phyloP scores from a whole-genome alignment of 2,329 filamentous ascomycete genomes.

The Trichoderma sp. region DNA sequence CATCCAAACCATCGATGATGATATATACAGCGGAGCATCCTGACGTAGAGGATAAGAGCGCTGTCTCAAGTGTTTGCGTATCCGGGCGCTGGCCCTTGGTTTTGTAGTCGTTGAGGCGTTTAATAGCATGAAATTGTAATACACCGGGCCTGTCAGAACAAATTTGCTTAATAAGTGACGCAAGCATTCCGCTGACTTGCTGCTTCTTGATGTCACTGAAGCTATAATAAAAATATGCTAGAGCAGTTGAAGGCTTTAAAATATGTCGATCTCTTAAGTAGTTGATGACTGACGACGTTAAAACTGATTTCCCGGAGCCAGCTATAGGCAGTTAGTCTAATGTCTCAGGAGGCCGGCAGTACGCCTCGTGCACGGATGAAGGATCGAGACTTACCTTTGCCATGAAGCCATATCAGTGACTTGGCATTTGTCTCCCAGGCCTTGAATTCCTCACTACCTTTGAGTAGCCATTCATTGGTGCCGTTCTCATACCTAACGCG shows the following conservation, averaged over 20 bases:
- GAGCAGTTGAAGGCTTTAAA: background rate
- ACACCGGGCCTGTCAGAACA: background rate
- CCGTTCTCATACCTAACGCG: background rate
- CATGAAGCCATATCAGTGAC: background rate
- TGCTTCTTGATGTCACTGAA: background rate
- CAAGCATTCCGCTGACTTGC: background rate
- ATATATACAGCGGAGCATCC: background rate
- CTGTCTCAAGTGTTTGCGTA: background rate
- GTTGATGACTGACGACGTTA: background rate
- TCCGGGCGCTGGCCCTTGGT: background rate
- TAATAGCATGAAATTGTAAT: background rate
- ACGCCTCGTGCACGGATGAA: background rate
- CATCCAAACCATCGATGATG: background rate
- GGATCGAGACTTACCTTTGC: background rate
- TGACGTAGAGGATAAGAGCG: background rate
- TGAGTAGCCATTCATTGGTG: background rate
- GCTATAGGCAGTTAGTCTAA: background rate
- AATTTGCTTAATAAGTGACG: background rate
- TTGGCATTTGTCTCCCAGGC: background rate
- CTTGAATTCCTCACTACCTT: background rate
- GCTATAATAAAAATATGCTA: background rate
- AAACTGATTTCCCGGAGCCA: background rate
- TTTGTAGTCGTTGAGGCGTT: background rate
- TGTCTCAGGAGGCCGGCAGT: too few relatives aligned
- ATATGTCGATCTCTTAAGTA: background rate